Evolutionary conservation across 2,329 filamentous ascomycete species (phyloP).

Genomic region (Clarireedia hainanense): DNA sequence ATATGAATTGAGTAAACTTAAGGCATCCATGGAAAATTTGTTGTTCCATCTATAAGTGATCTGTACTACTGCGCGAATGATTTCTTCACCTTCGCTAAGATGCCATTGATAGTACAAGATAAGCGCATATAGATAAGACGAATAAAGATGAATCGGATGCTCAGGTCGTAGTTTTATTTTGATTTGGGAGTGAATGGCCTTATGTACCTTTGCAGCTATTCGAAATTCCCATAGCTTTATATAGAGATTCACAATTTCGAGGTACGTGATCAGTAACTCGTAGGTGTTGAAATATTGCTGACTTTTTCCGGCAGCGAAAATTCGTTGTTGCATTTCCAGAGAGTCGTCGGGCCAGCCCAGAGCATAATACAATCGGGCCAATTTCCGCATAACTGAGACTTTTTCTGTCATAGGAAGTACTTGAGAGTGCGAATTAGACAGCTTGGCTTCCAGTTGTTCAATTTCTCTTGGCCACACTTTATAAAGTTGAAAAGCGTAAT

Average conservation of each 20-base stretch:
- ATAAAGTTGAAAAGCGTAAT: neutral
- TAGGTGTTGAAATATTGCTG: neutral
- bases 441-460: neutral
- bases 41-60: neutral
- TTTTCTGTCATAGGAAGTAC: neutral
- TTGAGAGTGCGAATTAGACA: neutral
- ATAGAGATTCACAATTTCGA: neutral
- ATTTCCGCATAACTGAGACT: neutral
- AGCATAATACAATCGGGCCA: neutral
- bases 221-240: neutral
- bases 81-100: neutral
- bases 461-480: neutral
- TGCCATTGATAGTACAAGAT: accelerated
- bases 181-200: neutral
- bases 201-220: neutral
- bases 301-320: neutral
- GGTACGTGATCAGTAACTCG: neutral
- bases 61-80: neutral
- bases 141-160: neutral
- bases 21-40: neutral
- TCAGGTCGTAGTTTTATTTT: neutral
- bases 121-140: neutral
- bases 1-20: neutral
- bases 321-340: neutral
- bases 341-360: no score